A percentile compares a stretch with the other conserved stretches of the same genome.
phyloP scores from a whole-genome alignment of 2,329 filamentous ascomycete genomes.

The Mycosphaerella sp. region DNA sequence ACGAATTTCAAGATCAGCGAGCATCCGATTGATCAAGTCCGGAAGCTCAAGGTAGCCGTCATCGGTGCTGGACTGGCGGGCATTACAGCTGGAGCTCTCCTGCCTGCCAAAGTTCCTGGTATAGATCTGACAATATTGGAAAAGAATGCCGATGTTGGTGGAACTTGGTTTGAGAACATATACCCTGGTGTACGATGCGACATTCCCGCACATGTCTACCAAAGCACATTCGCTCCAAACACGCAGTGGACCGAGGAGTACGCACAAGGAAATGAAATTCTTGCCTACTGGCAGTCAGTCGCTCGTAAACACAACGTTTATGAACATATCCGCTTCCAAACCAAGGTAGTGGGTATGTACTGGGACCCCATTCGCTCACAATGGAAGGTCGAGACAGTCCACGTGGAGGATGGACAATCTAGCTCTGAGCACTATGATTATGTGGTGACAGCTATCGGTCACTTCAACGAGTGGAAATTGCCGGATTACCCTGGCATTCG shows the following conservation, averaged over 20 bases:
- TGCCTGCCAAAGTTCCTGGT: conserved; percentile 63
- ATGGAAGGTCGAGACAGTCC: conserved; percentile 54
- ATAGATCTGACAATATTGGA: conserved; percentile 62
- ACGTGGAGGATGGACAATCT: conserved; percentile 26
- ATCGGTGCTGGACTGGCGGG: conserved; percentile 61
- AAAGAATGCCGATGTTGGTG: conserved; percentile 59
- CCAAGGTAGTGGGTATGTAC: conserved; percentile 49
- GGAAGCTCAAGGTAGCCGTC: conserved; percentile 44
- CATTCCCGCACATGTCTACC: conserved; percentile 64
- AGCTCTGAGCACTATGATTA: conserved; percentile 51
- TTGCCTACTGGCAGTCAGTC: conserved; percentile 58
- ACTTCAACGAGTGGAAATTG: conserved; percentile 60
- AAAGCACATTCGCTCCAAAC: conserved; percentile 62
- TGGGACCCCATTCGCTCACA: conserved; percentile 51
- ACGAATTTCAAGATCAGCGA: conserved; percentile 29
- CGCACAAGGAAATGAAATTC: conserved; percentile 59
- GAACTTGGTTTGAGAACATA: conserved; percentile 41
- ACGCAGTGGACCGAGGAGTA: conserved; percentile 64
- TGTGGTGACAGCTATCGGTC: conserved; percentile 57
- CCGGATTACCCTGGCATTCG: conserved; percentile 49
- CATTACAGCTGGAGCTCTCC: conserved; percentile 57
- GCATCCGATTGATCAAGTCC: conserved; percentile 28
- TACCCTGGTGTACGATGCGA: conserved; percentile 48
- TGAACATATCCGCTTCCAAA: conserved; percentile 50
- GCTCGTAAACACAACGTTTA: conserved; percentile 61